These are phyloP conservation scores for Hypocrella siamensis DNA, from an alignment of 2,329 filamentous ascomycete genomes.

Conservation along the genomic window DNA sequence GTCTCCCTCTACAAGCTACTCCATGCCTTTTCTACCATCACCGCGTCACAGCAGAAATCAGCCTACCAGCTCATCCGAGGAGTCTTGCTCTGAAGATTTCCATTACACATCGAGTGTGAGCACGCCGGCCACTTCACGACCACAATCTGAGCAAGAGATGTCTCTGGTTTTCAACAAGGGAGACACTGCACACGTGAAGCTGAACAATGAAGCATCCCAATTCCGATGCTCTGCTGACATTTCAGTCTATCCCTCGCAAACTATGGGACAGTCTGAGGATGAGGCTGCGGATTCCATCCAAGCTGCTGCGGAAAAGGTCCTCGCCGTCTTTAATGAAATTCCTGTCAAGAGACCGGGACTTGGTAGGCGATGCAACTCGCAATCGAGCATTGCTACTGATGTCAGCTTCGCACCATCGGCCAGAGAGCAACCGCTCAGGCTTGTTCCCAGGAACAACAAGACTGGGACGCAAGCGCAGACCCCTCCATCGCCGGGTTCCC, in stretches of 20 bases:
- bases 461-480: neutral
- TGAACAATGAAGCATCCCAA: constrained; percentile 1
- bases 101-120: constrained; percentile 18
- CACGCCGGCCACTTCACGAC: constrained; percentile 24
- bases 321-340: constrained; percentile 6
- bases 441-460: constrained; percentile 8
- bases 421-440: constrained; percentile 21
- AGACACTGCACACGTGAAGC: neutral
- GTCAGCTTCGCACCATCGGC: constrained; percentile 18
- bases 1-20: too few species aligned
- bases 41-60: neutral
- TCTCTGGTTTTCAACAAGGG: constrained; percentile 6
- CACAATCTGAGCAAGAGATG: constrained; percentile 21
- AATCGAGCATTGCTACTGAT: constrained; percentile 5
- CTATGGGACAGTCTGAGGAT: constrained; percentile 3
- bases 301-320: constrained; percentile 7
- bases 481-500: constrained; percentile 4
- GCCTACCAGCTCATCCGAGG: constrained; percentile 17
- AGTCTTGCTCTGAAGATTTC: constrained; percentile 21
- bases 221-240: neutral
- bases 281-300: constrained; percentile 5
- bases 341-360: constrained; percentile 6
- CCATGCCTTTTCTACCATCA: too few species aligned
- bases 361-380: constrained; percentile 5
- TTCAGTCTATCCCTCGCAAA: constrained; percentile 2